Evolutionary conservation across 768 basidiomycete species (phyloP).

Genomic region (Termitomyces sp.): DNA sequence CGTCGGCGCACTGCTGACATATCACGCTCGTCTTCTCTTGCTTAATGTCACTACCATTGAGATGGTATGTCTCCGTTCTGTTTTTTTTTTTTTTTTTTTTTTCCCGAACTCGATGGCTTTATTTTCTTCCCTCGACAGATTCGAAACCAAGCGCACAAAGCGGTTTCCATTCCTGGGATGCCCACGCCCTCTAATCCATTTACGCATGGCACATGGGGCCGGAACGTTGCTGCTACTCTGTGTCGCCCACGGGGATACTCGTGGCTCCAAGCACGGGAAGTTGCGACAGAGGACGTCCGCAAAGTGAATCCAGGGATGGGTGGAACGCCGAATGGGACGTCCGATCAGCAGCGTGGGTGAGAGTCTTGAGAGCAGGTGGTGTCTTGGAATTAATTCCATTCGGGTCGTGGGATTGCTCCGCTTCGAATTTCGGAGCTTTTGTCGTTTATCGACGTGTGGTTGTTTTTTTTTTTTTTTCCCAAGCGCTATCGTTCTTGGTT

Average conservation of each 20-base stretch:
- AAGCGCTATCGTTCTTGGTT: no score
- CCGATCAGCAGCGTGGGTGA: no score
- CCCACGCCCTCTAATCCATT: constrained; percentile 77
- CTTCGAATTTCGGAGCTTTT: no score
- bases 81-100: constrained; percentile 3
- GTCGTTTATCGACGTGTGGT: no score
- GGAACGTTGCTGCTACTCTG: constrained; percentile 70
- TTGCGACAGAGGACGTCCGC: constrained; percentile 68
- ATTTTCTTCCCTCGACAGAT: constrained; percentile 40
- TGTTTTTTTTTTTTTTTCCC: no score
- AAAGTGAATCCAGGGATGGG: constrained; percentile 62
- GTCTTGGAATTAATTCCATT: no score
- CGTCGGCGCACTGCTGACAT: constrained; percentile 68
- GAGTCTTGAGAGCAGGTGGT: no score
- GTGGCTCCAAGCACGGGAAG: constrained; percentile 62
- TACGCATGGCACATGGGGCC: constrained; percentile 68
- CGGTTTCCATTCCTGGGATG: constrained; percentile 50
- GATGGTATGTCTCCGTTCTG: constrained; percentile 49
- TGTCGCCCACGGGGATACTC: constrained; percentile 78
- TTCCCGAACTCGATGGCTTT: neutral
- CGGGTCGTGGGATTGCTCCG: no score
- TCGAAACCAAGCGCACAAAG: constrained; percentile 77
- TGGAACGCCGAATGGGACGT: neutral
- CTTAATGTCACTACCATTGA: constrained; percentile 95
- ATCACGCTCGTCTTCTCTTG: constrained; percentile 83